Evolutionary conservation across 1,284 basidiomycete species (phyloP), one percentile per base, ranked within the genome.

Genomic region (Pyrrhoderma lamaoense): DNA sequence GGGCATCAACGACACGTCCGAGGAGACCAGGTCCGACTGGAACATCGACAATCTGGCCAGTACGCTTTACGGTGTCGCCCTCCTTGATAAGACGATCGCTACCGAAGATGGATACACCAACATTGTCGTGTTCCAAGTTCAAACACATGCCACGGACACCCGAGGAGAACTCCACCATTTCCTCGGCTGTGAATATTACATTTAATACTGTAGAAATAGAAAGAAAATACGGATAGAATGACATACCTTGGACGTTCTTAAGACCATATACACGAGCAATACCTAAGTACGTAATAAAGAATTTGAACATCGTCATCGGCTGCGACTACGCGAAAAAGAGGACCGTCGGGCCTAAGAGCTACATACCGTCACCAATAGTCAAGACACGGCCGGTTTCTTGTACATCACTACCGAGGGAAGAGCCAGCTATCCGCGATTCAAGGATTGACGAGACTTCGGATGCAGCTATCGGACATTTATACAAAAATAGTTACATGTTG

Each of bases 131-230:
- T 77, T 99, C 95, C 83, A 99, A 89, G 89, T 99, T 99, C 71
- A 99, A 77, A 74, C 91, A 94, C 93, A 97, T 96, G 76, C 91
- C 92, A 68, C 91, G 90, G 67, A 99, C 85, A 77, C 95, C 95
- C 53, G 95, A 98, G 55, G 94, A 92, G 84, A 99, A 99, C 81
- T 99, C 95, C 81, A 99, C 95, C 95, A 99, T 98, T 85, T 99
- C 95, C 77, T 99, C 95, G 77, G 89, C 89, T 90, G 65, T 56
- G n/a, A n/a, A 51, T n/a, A 53, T 44, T 42, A 18, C 43, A 49
- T 55, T 35, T 9, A 19, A 18, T 46, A 44, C 39, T 56, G 50
- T 49, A 54, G 56, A 47, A 57, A 39, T 5, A 2, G 56, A 52
- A 52, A 19, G 48, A 48, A 48, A 48, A 49, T 18, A 14, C n/a